Conservation (phyloP, 2,329 filamentous ascomycete genomes). For the Epichloe aotearoae region DNA sequence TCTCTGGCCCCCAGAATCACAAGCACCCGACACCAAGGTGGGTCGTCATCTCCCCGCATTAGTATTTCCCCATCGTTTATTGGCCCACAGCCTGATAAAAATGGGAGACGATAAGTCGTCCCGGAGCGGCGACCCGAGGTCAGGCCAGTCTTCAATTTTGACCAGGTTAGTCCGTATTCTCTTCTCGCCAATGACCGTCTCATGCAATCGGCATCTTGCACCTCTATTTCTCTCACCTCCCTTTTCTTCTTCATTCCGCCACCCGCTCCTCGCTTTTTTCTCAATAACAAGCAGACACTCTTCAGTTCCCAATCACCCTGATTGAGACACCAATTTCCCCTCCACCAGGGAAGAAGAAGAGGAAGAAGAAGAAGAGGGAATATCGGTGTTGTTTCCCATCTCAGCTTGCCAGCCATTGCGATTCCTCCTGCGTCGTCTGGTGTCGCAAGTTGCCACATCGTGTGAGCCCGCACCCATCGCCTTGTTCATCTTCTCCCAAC, state of each 20-base stretch:
- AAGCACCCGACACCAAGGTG: background rate
- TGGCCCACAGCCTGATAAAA: constrained; percentile 8
- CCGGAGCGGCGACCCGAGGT: background rate
- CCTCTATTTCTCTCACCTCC: background rate
- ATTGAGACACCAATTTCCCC: background rate
- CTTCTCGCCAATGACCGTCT: background rate
- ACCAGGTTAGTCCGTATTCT: background rate
- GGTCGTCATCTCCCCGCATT: constrained; percentile 9
- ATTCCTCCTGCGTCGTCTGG: background rate
- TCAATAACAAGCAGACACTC: background rate
- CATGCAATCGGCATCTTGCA: background rate
- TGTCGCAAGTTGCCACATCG: background rate
- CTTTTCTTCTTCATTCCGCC: background rate
- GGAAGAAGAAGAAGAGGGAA: too few species aligned
- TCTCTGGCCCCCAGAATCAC: background rate
- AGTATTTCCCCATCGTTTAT: constrained; percentile 15
- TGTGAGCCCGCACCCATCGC: background rate
- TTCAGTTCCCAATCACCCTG: background rate
- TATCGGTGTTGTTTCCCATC: too few species aligned
- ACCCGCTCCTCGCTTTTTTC: background rate
- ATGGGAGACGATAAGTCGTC: background rate
- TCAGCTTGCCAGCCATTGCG: background rate
- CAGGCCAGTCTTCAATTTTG: background rate
- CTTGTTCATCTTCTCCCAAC: background rate
- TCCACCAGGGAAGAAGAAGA: too few species aligned